Conservation (phyloP, 129 eudicot species). For the Cynara cardunculus region DNA sequence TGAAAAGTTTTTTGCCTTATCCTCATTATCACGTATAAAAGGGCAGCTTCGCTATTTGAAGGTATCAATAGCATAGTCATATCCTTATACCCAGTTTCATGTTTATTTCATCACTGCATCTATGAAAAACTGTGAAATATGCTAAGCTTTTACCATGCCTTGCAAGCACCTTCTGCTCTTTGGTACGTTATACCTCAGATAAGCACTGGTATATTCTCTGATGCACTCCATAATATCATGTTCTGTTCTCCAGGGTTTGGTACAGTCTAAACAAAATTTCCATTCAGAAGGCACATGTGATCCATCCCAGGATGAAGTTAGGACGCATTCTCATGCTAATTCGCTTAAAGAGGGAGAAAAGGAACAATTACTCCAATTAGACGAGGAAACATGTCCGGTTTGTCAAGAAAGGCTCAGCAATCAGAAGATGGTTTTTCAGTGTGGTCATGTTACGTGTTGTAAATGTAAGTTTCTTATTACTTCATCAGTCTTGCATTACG, state of each 20-base stretch:
- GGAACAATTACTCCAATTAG: constrained; percentile 25
- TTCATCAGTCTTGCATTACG: background rate
- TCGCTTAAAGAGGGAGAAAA: constrained; percentile 30
- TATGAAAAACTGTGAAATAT: background rate
- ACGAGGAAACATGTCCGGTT: constrained; percentile 69
- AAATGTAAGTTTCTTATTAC: constrained; percentile 62
- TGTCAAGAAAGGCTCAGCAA: constrained; percentile 77
- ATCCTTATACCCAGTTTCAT: background rate
- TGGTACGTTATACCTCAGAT: background rate
- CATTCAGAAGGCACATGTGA: constrained; percentile 26
- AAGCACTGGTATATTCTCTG: background rate
- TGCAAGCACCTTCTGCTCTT: background rate
- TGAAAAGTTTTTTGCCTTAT: constrained; percentile 68
- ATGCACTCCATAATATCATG: background rate
- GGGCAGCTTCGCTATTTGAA: constrained; percentile 93
- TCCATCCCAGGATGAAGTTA: constrained; percentile 31
- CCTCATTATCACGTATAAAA: constrained; percentile 63
- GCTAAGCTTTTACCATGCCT: background rate
- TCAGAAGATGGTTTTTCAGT: constrained; percentile 92
- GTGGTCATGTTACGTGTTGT: constrained; percentile 90
- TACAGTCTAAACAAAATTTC: constrained; percentile 45
- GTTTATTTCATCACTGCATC: background rate
- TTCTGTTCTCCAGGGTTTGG: constrained; percentile 61
- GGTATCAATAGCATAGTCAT: constrained; percentile 38
- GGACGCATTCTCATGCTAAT: constrained; percentile 12